Evolutionary conservation across 345 rosid genomes (phyloP), one percentile per base, ranked within the genome.

Genomic region (Rhizophora apiculata): DNA sequence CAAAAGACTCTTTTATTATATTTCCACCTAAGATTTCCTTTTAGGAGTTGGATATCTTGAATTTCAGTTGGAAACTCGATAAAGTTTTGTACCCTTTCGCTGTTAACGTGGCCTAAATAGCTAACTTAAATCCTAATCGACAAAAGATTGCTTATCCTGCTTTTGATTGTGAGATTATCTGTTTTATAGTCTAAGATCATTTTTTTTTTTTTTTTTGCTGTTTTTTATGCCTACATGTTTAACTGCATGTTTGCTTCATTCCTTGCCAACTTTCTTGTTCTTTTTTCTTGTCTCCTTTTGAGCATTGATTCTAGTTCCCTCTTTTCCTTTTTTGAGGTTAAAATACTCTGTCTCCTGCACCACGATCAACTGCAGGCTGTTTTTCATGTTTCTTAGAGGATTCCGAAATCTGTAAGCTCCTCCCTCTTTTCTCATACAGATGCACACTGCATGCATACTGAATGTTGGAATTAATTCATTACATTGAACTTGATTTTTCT

Each of bases 321-420:
- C 7, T 34, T 36, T 65, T 65, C 24, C 70, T 21, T 63, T 65
- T 29, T 86, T 78, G 27, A 94, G 97, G 94, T 94, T 62, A 91
- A 88, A 76, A 83, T 91, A 65, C 87, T 94, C 8, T 91, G 98
- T 69, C 93, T 88, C 85, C 75, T 94, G 72, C 98, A 94, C 64
- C 97, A 94, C 85, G 98, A 94, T 79, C 93, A 94, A 77, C 83
- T 94, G 72, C 86, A 79, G 82, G 89, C 97, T 2, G 93, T 85
- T 68, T 94, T 94, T 74, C 98, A 94, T 80, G 97, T 91, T 60
- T 91, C 95, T 43, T 85, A 74, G 63, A 85, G 89, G 74, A 80
- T 91, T 74, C 86, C 95, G 74, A 86, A 66, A 67, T 96, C 97
- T 68, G 98, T 94, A 83, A 75, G 96, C 75, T 52, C 78, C 71